Percentiles rank a stretch among this genome's conserved stretches.
phyloP scores from a whole-genome alignment of 495 filamentous ascomycete genomes.

The Xylaria bambusicola region DNA sequence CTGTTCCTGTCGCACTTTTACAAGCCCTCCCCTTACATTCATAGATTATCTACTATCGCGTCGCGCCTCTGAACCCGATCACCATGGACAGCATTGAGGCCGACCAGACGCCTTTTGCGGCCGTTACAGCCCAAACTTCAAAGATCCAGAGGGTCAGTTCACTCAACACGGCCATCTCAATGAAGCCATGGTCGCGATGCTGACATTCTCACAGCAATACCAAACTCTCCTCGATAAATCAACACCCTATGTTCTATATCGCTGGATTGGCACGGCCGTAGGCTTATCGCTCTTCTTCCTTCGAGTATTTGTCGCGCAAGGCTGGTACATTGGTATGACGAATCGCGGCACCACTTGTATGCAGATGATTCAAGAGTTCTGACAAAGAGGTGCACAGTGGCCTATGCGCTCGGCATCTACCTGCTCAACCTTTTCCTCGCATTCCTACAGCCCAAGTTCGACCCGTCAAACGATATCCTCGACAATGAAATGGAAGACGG shows the following conservation, averaged over 20 bases:
- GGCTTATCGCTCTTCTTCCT: constrained; percentile 80
- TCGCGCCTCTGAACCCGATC: constrained; percentile 12
- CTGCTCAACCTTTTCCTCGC: constrained; percentile 99
- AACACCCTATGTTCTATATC: constrained; percentile 81
- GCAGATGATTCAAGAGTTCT: constrained; percentile 12
- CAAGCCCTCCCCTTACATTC: not conserved
- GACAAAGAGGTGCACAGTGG: constrained; percentile 58
- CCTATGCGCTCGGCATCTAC: constrained; percentile 98
- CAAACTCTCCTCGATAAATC: constrained; percentile 92
- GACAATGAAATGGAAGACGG: constrained; percentile 97
- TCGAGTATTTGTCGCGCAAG: constrained; percentile 86
- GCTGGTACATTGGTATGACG: constrained; percentile 94
- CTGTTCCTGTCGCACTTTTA: not conserved
- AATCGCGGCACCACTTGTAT: not conserved
- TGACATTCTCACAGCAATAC: constrained; percentile 68
- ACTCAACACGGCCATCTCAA: constrained; percentile 9
- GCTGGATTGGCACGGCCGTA: constrained; percentile 80
- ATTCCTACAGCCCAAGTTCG: constrained; percentile 97
- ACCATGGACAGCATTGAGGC: constrained; percentile 79
- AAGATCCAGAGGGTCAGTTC: constrained; percentile 45
- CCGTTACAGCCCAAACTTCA: constrained; percentile 81
- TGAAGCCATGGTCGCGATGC: not conserved
- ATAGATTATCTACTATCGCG: not conserved
- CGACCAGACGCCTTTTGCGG: constrained; percentile 80
- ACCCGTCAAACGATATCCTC: constrained; percentile 85